Base-by-base conservation (phyloP, 306 rosid species). In the Pyrus betulifolia region DNA sequence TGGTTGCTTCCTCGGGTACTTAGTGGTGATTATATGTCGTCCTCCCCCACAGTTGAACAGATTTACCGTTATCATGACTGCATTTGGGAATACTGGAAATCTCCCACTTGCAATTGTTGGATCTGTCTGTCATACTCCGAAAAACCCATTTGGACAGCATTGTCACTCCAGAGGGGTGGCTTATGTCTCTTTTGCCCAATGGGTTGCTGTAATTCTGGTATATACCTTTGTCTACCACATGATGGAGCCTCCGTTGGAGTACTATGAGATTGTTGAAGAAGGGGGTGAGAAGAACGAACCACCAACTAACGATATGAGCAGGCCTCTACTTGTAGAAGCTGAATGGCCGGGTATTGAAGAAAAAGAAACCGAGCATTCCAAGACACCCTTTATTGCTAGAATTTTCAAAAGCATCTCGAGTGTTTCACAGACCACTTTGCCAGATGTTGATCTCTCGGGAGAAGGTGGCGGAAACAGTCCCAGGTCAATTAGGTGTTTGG, bases 291-390 rank as follows among this genome's bases (percentile, higher is more conserved):
- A 83, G 17, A 84, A 76, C 79, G 92, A 87, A 83, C 28, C 70
- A 11, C 57, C 3, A 8, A 1, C 71, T 11, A 84, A 86, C n/a
- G 87, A 88, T 83, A 60, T 83, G 13, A 87, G 98, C 75, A 88
- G 90, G 67, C 93, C 97, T 15, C 87, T 93, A 7, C 96, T 93
- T 76, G 92, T 91, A 7, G 98, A 93, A 86, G 98, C 98, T 38
- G 98, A 93, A 77, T 93, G 98, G 98, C 98, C 97, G 3, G 96
- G 93, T n/a, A 91, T 93, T 54, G 97, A 91, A 83, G 93, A 91
- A 67, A 91, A 91, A 77, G 98, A 84, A 84, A 91, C 97, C 15
- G 97, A 87, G 73, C 92, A 89, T 82, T 93, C 90, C 70, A 91
- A 91, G 87, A 82, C 89, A 40, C 92, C 97, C 71, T 91, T 85